These are phyloP conservation scores for Quercus wislizeni DNA, from an alignment of 306 rosid genomes.

Conservation along the genomic window DNA sequence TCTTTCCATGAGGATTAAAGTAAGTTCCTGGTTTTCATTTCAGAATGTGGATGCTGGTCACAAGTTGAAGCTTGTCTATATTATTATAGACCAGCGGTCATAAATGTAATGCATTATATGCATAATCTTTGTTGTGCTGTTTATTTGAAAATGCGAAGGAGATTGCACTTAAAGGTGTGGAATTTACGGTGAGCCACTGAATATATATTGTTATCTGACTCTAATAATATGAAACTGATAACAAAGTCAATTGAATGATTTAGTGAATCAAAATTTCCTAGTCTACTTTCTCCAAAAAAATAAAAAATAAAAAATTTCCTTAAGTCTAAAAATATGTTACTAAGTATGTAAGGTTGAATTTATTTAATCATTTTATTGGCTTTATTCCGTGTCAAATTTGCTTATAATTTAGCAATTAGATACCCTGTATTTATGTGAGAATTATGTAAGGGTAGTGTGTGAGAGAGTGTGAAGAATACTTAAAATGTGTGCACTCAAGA, in stretches of 20 bases:
- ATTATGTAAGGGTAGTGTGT: no score
- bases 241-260: neutral
- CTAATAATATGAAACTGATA: neutral
- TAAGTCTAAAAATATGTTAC: no score
- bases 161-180: neutral
- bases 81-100: neutral
- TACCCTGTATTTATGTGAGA: no score
- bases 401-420: no score
- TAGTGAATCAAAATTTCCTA: no score
- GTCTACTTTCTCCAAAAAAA: no score
- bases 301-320: no score
- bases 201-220: neutral
- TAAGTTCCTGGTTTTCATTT: neutral
- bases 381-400: no score
- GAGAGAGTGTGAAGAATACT: no score
- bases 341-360: no score
- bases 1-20: neutral
- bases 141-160: neutral
- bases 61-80: neutral
- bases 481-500: no score
- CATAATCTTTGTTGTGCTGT: neutral
- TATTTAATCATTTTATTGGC: no score
- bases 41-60: neutral
- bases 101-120: neutral
- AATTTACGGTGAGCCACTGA: neutral